Evolutionary conservation across 352 stramenopile species (phyloP).

Genomic region (Aphanomyces stellatus): DNA sequence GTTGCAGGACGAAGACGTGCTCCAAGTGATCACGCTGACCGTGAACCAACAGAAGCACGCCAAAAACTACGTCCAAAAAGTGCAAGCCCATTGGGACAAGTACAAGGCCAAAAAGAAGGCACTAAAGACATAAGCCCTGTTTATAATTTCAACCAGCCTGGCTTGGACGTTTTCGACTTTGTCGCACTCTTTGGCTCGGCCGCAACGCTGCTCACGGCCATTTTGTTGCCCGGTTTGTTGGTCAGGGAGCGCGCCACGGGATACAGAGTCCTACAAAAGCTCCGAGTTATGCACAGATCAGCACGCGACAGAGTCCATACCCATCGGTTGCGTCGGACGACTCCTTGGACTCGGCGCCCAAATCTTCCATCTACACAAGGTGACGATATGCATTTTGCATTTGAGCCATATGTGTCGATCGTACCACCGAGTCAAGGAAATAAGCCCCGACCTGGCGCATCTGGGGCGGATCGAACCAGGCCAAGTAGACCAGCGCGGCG

Average conservation of each 20-base stretch:
- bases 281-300: no score
- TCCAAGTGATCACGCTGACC: conserved; percentile 98
- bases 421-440: background rate
- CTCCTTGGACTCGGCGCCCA: conserved; percentile 11
- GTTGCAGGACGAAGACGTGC: conserved; percentile 97
- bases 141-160: conserved; percentile 15
- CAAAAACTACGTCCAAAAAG: conserved; percentile 95
- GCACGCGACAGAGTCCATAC: no score
- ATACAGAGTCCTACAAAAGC: no score
- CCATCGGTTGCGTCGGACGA: background rate
- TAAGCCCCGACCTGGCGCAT: conserved; percentile 26
- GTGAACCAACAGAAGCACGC: conserved; percentile 97
- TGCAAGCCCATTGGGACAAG: conserved; percentile 95
- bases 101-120: conserved; percentile 94
- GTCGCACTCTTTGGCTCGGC: background rate
- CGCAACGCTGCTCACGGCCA: no score
- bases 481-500: conserved; percentile 66
- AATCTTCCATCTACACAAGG: background rate
- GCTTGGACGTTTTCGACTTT: background rate
- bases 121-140: conserved; percentile 62
- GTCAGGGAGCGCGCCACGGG: no score
- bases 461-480: conserved; percentile 36
- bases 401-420: background rate
- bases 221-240: no score
- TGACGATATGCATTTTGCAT: background rate